Evolutionary conservation across 164 flowering plant species (phyloP), one percentile per base, ranked within the genome.

Genomic region (Vitis rotundifolia): DNA sequence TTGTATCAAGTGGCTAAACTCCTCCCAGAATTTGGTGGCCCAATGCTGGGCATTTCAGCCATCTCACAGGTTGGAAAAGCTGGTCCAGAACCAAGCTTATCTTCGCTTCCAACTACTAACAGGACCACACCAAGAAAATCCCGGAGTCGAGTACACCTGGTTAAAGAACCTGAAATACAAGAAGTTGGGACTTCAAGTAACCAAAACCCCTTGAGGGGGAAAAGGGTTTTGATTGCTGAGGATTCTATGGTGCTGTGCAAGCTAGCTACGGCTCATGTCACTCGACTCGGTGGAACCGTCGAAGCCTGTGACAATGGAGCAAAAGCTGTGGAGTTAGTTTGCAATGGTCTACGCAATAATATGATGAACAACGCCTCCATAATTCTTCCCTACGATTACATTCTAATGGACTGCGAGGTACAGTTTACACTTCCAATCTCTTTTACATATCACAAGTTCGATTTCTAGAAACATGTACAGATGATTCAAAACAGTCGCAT

Each of bases 321-420:
- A 70, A 84, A 84, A 68, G 94, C 88, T 63, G 14, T 82, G 14
- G 29, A 60, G 47, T 19, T 72, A 8, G 70, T 73, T 63, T 7
- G 62, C 26, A 50, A 59, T 9, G 77, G 85, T 49, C 75, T 88
- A 8, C 51, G 31, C 1, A 61, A 77, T 14, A 64, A 61, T 65
- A 31, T 1, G 29, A 47, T 37, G 3, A 16, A 10, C 4, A 74
- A 49, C 18, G 70, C 49, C 18, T 66, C 80, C 0, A 54, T n/a
- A 16, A 50, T 28, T 53, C 73, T 72, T 67, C 84, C 91, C 9
- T 88, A 80, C 64, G 86, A 84, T 65, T 79, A 68, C 48, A 75
- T 88, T 11, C 68, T 90, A 12, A 89, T 89, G 94, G 94, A 89
- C 49, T 89, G 94, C 52, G 74, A 86, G 91, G 93, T 87, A 28